phyloP scores from a whole-genome alignment of 169 alveolate genomes.

The Eimeria praecox region DNA sequence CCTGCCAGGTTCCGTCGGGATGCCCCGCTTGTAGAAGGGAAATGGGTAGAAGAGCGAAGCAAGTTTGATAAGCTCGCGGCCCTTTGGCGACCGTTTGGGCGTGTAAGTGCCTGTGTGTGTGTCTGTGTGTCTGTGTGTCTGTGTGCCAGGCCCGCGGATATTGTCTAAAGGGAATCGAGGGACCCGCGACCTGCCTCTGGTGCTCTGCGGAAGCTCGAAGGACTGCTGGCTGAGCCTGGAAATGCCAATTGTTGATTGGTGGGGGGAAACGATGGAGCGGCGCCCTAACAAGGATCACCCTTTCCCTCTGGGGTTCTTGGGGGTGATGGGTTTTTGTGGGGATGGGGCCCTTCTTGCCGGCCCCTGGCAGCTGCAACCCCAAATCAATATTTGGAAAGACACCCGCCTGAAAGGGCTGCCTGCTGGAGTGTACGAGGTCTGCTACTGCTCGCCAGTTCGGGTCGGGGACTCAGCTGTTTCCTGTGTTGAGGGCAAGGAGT shows the following conservation, averaged over 20 bases:
- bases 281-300: not conserved
- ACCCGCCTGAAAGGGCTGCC: not conserved
- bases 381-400: not conserved
- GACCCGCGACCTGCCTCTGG: conserved; percentile 28
- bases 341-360: conserved; percentile 52
- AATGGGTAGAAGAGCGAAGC: not conserved
- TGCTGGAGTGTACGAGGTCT: conserved; percentile 52
- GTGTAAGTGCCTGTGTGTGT: not conserved
- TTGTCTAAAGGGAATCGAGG: conserved; percentile 13
- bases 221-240: conserved; percentile 47
- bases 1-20: not conserved
- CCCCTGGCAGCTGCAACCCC: conserved; percentile 30
- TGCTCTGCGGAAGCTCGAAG: not conserved
- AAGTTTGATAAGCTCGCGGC: not conserved
- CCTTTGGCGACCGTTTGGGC: not conserved
- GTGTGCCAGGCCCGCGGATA: conserved; percentile 35
- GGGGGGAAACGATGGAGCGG: conserved; percentile 21
- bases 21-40: not conserved
- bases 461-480: conserved; percentile 32
- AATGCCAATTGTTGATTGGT: conserved; percentile 39
- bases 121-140: not conserved
- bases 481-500: conserved; percentile 47
- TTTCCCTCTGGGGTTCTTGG: conserved; percentile 23
- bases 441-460: conserved; percentile 66
- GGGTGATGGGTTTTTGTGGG: conserved; percentile 55